Conservation (phyloP, 768 basidiomycete species). For the Royoungia palumana region DNA sequence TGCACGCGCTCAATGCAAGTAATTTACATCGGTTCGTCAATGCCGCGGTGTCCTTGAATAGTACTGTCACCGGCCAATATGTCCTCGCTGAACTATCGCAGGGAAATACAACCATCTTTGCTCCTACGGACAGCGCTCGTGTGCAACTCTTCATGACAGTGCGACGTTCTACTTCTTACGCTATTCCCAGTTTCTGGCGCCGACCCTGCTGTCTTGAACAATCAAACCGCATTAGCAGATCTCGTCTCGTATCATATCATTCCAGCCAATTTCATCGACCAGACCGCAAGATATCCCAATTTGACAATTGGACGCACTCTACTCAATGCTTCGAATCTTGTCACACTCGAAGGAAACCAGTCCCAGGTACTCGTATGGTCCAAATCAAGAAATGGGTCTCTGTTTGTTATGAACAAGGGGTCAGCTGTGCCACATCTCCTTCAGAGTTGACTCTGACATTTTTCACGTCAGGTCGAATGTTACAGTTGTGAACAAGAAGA, state of each 20-base stretch:
- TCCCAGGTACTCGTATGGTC: conserved; percentile 55
- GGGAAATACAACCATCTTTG: conserved; percentile 53
- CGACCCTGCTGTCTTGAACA: conserved; percentile 17
- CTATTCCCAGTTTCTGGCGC: conserved; percentile 3
- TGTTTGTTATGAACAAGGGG: conserved; percentile 50
- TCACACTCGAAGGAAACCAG: conserved; percentile 55
- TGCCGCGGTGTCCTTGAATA: conserved; percentile 40
- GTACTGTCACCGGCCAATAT: conserved; percentile 39
- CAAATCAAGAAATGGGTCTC: conserved; percentile 33
- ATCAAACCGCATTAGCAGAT: conserved; percentile 40
- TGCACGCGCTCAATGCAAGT: conserved; percentile 35
- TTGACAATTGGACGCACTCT: conserved; percentile 63
- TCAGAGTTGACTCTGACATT: not conserved
- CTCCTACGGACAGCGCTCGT: conserved; percentile 57
- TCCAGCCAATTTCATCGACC: conserved; percentile 45
- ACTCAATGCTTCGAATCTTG: conserved; percentile 46
- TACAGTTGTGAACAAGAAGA: conserved; percentile 38
- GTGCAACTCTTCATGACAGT: conserved; percentile 16
- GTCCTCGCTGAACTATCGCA: conserved; percentile 43
- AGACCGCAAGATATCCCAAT: conserved; percentile 47
- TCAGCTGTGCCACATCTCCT: conserved; percentile 19
- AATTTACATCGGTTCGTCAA: conserved; percentile 44
- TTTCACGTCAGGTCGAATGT: conserved; percentile 27
- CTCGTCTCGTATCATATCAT: conserved; percentile 58
- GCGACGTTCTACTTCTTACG: conserved; percentile 2